Base-by-base conservation (phyloP, 1,284 basidiomycete genomes). In the Irpex sp. region DNA sequence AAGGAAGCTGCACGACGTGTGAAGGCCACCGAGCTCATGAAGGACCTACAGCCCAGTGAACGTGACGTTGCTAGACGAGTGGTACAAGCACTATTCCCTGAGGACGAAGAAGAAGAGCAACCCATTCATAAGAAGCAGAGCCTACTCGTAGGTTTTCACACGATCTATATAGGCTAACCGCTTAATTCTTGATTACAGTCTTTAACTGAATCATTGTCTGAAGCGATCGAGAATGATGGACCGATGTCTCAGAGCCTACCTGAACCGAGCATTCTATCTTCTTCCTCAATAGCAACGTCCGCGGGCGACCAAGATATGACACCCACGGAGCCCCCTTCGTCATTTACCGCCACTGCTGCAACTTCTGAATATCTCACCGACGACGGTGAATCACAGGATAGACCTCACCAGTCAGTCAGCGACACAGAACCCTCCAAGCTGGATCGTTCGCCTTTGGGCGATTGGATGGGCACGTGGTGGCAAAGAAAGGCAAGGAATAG, bases 391-490 rank as follows among this genome's bases (percentile, higher is more conserved):
- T 7, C 54, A 9, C 54, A 26, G 34, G 54, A 56, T 15, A 26
- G n/a, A 8, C n/a, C 19, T 1, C 2, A 34, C 9, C 54, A 34
- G 11, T 21, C 54, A 1, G 4, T 9, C 11, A 37, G 54, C 54
- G 54, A 56, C 34, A 17, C 54, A 9, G 26, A 56, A 9, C 19
- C 26, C 57, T 38, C 65, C 3, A 73, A 70, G 57, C 67, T 65
- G 1, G 75, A 76, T 6, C 69, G 69, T 17, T 63, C 71, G 8
- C 68, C 67, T 1, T 58, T 76, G 5, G 71, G 76, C 11, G 85
- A 88, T 60, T 92, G 89, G 89, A 85, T 91, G 81, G 87, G 88
- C 0, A 84, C 82, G 0, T 81, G 78, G 76, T 85, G 85, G 81
- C 82, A 80, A 70, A 83, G 82, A 65, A 78, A 74, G 66, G 57